phyloP scores from a whole-genome alignment of 768 basidiomycete species.

The Calvatia gigantea region DNA sequence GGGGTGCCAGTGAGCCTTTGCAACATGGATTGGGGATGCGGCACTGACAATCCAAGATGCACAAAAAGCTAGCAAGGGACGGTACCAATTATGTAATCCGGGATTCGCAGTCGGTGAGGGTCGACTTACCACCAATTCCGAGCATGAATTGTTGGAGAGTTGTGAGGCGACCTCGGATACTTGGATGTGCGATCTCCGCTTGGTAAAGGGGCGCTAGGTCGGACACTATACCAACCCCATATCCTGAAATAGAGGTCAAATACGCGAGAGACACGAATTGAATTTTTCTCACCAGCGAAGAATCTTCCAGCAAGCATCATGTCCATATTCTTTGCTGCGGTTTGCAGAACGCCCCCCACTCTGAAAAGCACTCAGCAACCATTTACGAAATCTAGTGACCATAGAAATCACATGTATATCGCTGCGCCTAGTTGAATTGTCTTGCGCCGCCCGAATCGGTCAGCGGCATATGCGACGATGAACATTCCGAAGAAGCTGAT shows the following conservation, averaged over 20 bases:
- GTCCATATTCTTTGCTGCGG: slow-evolving; percentile 40
- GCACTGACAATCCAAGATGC: slow-evolving; percentile 42
- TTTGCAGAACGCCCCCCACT: slow-evolving; percentile 43
- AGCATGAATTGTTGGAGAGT: slow-evolving; percentile 55
- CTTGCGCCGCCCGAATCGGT: slow-evolving; percentile 32
- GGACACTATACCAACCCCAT: slow-evolving; percentile 45
- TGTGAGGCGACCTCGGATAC: slow-evolving; percentile 51
- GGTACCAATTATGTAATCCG: neutral
- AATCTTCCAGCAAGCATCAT: slow-evolving; percentile 50
- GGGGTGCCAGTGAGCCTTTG: neutral
- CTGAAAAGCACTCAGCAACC: slow-evolving; percentile 15
- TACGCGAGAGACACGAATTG: neutral
- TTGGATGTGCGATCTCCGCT: slow-evolving; percentile 56
- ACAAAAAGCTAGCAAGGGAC: slow-evolving; percentile 30
- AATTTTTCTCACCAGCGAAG: slow-evolving; percentile 35
- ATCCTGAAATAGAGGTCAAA: slow-evolving; percentile 19
- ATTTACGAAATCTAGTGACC: neutral
- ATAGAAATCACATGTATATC: slow-evolving; percentile 33
- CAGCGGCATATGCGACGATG: slow-evolving; percentile 38
- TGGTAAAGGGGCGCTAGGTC: slow-evolving; percentile 48
- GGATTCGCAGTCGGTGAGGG: neutral
- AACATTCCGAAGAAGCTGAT: slow-evolving; percentile 40
- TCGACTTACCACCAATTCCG: slow-evolving; percentile 40
- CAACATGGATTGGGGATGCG: neutral
- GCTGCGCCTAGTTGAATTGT: slow-evolving; percentile 38